Evolutionary conservation across 2,329 filamentous ascomycete genomes (phyloP), one percentile per base, ranked within the genome.

Genomic region (Alternaria rosae): DNA sequence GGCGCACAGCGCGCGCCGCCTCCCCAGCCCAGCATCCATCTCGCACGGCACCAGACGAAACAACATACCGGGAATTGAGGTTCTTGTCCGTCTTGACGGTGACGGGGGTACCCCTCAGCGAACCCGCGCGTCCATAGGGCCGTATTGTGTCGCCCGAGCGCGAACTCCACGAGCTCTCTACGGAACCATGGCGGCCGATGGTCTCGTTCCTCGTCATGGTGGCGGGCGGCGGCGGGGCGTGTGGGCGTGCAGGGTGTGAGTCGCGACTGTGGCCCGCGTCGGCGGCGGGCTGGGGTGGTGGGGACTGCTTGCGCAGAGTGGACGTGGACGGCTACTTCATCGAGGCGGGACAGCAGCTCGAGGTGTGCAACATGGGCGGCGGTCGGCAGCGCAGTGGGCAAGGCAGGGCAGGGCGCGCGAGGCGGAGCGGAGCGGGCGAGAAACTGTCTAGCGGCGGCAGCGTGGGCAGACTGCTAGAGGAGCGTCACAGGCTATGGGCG

Each of bases 181-280:
- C 82, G 67, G 88, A 89, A 82, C 86, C 89, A 85, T 90, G 86
- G 81, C 88, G 89, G 80, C 84, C 84, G 73, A 81, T 80, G 73
- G 83, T 82, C 77, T 91, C 89, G 82, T 89, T 87, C 80, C 85
- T 87, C 81, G 88, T 87, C 90, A 92, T 92, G 52, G 53, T 73
- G 67, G 54, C 67, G 66, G 61, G 43, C 43, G 13, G n/a, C 5
- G 35, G 47, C 12, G 59, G 66, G 58, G n/a, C n/a, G n/a, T n/a
- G n/a, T n/a, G n/a, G 62, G 61, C 47, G 59, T 56, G 63, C 60
- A 25, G 60, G 35, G 32, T 35, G 20, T 41, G 53, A 52, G 61
- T 59, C 62, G 68, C 66, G 62, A 64, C 67, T 64, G 62, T 67
- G 64, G 67, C 62, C 58, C 56, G 68, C 61, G 63, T 50, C 57